These are phyloP conservation scores for Rhizopus delemar DNA, from an alignment of 371 early-diverging fungal genomes.

Conservation along the genomic window DNA sequence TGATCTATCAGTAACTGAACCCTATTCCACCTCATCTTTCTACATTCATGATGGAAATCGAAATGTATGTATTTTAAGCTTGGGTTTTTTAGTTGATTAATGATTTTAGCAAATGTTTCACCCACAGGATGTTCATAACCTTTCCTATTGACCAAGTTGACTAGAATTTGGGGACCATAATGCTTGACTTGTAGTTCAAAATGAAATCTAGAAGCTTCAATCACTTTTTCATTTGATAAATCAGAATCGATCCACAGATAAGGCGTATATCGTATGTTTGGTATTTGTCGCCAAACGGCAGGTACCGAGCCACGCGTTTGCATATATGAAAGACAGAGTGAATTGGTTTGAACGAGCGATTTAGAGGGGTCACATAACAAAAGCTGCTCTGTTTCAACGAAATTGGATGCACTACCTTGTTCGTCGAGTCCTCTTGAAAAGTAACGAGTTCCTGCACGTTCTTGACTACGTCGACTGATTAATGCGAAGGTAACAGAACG, in stretches of 20 bases:
- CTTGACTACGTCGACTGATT: constrained; percentile 77
- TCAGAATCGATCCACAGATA: constrained; percentile 56
- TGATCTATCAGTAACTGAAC: constrained; percentile 75
- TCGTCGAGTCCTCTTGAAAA: constrained; percentile 93
- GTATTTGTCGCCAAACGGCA: constrained; percentile 90
- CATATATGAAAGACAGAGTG: constrained; percentile 65
- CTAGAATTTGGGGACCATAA: constrained; percentile 80
- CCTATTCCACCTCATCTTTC: constrained; percentile 83
- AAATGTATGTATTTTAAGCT: constrained; percentile 80
- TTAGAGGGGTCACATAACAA: constrained; percentile 53
- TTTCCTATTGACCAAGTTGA: constrained; percentile 89
- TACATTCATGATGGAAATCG: constrained; percentile 96
- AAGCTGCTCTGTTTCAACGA: constrained; percentile 98
- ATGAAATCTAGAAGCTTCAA: constrained; percentile 63
- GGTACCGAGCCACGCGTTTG: constrained; percentile 99
- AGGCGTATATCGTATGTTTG: constrained; percentile 91
- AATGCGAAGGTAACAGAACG: constrained; percentile 71
- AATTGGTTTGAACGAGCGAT: constrained; percentile 17
- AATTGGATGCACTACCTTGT: constrained; percentile 93
- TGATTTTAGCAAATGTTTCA: constrained; percentile 62
- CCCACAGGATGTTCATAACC: constrained; percentile 86
- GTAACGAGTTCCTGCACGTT: constrained; percentile 84
- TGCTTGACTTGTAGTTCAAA: constrained; percentile 62
- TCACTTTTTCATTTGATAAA: constrained; percentile 55
- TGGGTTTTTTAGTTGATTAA: constrained; percentile 53